These are phyloP conservation scores for Candida xiaguanensis DNA, from an alignment of 805 yeast species.

Conservation along the genomic window DNA sequence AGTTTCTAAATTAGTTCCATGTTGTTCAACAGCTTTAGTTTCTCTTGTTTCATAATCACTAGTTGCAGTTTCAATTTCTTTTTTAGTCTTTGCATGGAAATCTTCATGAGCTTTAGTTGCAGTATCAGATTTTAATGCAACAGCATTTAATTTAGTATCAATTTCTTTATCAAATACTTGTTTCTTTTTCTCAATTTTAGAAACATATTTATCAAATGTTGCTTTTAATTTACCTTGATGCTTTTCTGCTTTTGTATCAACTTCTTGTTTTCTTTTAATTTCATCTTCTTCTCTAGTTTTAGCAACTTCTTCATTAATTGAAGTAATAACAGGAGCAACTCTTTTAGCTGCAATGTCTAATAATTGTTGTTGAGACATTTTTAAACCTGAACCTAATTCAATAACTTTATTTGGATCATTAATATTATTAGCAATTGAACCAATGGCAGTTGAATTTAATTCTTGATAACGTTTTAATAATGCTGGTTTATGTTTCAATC, in stretches of 20 bases:
- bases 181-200: slow-evolving; percentile 36
- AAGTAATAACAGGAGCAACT: slow-evolving; percentile 51
- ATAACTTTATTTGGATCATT: slow-evolving; percentile 48
- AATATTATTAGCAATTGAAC: slow-evolving; percentile 37
- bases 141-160: slow-evolving; percentile 20
- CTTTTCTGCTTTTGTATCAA: slow-evolving; percentile 30
- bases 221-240: slow-evolving; percentile 34
- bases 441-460: slow-evolving; percentile 45
- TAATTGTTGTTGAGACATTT: slow-evolving; percentile 51
- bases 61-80: slow-evolving; percentile 43
- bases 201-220: slow-evolving; percentile 34
- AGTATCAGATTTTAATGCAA: slow-evolving; percentile 15
- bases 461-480: slow-evolving; percentile 47
- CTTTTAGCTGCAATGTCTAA: slow-evolving; percentile 53
- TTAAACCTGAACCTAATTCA: slow-evolving; percentile 53
- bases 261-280: slow-evolving; percentile 35
- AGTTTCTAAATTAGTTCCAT: slow-evolving; percentile 41
- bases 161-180: slow-evolving; percentile 41
- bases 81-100: slow-evolving; percentile 39
- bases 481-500: slow-evolving; percentile 45
- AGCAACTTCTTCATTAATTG: slow-evolving; percentile 48
- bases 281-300: slow-evolving; percentile 43
- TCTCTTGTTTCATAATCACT: slow-evolving; percentile 46
- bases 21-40: slow-evolving; percentile 43
- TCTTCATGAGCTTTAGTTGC: slow-evolving; percentile 27